phyloP scores from a whole-genome alignment of 768 basidiomycete species.

The Atractiella rhizophila region DNA sequence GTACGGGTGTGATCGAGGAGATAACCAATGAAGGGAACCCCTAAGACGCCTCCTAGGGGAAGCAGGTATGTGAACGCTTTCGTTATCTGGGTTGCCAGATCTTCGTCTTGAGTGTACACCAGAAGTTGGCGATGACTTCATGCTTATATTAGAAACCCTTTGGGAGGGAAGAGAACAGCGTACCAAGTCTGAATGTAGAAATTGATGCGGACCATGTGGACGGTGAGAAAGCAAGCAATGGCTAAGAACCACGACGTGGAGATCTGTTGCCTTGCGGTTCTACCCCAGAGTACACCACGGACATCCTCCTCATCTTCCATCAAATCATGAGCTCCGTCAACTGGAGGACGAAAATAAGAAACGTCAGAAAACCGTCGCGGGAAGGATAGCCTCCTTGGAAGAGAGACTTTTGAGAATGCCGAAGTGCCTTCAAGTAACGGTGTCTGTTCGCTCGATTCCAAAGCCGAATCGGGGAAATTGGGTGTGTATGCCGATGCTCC shows the following conservation, averaged over 20 bases:
- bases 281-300: conserved; percentile 20
- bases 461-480: too few species aligned
- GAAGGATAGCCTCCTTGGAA: neutral
- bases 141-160: too few species aligned
- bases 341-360: neutral
- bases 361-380: conserved; percentile 2
- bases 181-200: conserved; percentile 22
- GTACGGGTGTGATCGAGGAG: conserved; percentile 17
- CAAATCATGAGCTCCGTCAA: neutral
- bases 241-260: conserved; percentile 20
- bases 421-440: too few species aligned
- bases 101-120: conserved; percentile 18
- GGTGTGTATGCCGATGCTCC: too few species aligned
- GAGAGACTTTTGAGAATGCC: neutral
- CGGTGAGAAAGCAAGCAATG: conserved; percentile 19
- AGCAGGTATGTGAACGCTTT: conserved; percentile 23
- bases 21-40: conserved; percentile 19
- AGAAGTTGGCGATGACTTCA: too few species aligned
- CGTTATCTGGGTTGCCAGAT: conserved; percentile 18
- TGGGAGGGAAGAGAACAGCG: too few species aligned
- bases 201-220: conserved; percentile 24
- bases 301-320: conserved; percentile 12
- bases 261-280: conserved; percentile 18
- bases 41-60: conserved; percentile 22
- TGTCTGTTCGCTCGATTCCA: too few species aligned